Base-by-base conservation (phyloP, 2,329 filamentous ascomycete genomes). In the Venturia pyrina region DNA sequence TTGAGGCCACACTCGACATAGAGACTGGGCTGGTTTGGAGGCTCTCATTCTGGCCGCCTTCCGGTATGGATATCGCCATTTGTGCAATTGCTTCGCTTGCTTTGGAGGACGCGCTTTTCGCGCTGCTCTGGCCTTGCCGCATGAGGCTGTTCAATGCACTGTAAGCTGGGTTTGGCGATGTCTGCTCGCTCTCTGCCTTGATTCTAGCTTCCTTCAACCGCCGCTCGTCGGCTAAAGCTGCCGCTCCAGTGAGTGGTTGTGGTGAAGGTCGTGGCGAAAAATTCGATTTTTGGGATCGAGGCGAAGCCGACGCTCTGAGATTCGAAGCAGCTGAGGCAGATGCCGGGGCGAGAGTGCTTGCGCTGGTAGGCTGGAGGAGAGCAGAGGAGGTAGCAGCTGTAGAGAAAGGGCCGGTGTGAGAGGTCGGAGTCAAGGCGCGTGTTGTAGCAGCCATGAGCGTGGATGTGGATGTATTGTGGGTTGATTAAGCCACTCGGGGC, bases 21-120 rank as follows among this genome's bases (percentile, higher is more conserved):
- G 82, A 85, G 53, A 80, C 78, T 7, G 83, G 79, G 70, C 80
- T 83, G 43, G 79, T 78, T 70, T 85, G 81, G 68, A 81, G 76
- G 75, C 78, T 64, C 78, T 72, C 19, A 74, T 75, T 64, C 66
- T 69, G 53, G 11, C 43, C 61, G 5, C 10, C n/a, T 43, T 83
- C 80, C 28, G 81, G 78, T 11, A 84, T 80, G 40, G 79, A 78
- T 66, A 83, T 78, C 5, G 78, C 78, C 6, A 75, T 77, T 68
- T 78, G 77, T 34, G 78, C 77, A 68, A 83, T 71, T 11, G 81
- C 77, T 63, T 83, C 79, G 69, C 79, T 82, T 65, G 81, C 73
- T 37, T 79, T 77, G 37, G 78, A 77, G 41, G 78, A 71, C 37
- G 70, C 78, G 71, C 81, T 78, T 40, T 75, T 74, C 24, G 75